Evolutionary conservation across 2,329 filamentous ascomycete genomes (phyloP), one percentile per base, ranked within the genome.

Genomic region (Penicillium frequentans): DNA sequence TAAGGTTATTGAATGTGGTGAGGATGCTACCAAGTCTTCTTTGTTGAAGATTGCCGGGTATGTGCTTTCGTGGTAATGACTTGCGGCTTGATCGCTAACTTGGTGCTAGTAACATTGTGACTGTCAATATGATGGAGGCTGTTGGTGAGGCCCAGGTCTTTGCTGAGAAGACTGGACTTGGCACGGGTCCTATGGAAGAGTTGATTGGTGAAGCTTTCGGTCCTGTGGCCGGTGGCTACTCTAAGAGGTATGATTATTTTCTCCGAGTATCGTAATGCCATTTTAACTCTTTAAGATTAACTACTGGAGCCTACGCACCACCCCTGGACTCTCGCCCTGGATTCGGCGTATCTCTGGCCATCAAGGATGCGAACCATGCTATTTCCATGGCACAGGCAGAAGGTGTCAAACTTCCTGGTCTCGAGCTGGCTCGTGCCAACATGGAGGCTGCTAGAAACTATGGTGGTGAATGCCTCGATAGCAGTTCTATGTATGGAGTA

Each of bases 121-220:
- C 74, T 5, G 70, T 77, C 7, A 74, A 71, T 47, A 64, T 80
- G 68, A 77, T 81, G 70, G 77, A 80, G 65, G 73, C 75, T 14
- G 74, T 80, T 44, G 72, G 74, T 4, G 77, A 80, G 62, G 73
- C 75, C 1, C 77, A 79, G 57, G 77, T 80, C 31, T 79, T 80
- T 54, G 77, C 77, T 16, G 77, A 79, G 57, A 74, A 76, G 63
- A 77, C 75, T 3, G 77, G 76, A 3, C 68, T 80, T n/a, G 77
- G 76, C 10, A 73, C 73, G 1, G 68, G 65, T 3, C 68, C 71
- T 3, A 73, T 79, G 68, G 76, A 79, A 57, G 73, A 75, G 27
- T 67, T 79, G 57, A 77, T 80, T 49, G 70, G 68, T 0, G 74
- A 77, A 46, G 75, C 73, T n/a, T 78, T 79, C 58, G 77, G 76